A percentile compares a stretch with the other conserved stretches of the same genome.
These are phyloP conservation scores for Rhododendron ovatum DNA, from an alignment of 148 eudicot genomes.

Conservation along the genomic window DNA sequence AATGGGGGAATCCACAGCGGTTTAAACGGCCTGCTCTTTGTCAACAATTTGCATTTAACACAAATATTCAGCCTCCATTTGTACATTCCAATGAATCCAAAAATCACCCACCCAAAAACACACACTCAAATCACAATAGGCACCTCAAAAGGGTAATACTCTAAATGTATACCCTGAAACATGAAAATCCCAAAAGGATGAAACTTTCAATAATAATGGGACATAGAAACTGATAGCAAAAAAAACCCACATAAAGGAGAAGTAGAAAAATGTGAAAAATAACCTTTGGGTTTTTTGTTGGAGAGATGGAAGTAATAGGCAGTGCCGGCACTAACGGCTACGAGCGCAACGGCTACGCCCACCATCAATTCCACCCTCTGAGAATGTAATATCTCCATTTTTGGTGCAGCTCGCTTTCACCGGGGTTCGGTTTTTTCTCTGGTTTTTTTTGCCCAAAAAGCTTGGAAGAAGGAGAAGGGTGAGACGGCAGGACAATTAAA, in stretches of 20 bases:
- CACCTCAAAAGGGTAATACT: background rate
- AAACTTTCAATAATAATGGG: background rate
- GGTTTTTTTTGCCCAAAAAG: background rate
- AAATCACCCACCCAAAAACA: background rate
- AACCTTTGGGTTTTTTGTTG: slow-evolving; percentile 33
- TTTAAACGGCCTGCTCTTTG: background rate
- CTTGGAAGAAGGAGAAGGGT: background rate
- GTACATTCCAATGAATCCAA: background rate
- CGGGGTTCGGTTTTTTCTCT: background rate
- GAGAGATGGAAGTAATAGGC: slow-evolving; percentile 46
- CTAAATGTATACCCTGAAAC: background rate
- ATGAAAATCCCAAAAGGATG: background rate
- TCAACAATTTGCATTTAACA: background rate
- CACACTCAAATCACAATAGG: background rate
- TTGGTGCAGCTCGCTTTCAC: background rate
- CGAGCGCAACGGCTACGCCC: slow-evolving; percentile 40
- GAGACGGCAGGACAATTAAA: background rate
- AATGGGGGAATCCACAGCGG: background rate
- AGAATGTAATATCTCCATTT: slow-evolving; percentile 35
- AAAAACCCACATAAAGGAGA: background rate
- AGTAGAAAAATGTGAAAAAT: background rate
- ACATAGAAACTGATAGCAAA: background rate
- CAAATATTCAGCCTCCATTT: background rate
- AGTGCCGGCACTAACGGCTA: slow-evolving; percentile 49
- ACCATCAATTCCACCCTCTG: slow-evolving; percentile 37